Evolutionary conservation across 2,329 filamentous ascomycete species (phyloP), one percentile per base, ranked within the genome.

Genomic region (Epicoccum sorghinum): DNA sequence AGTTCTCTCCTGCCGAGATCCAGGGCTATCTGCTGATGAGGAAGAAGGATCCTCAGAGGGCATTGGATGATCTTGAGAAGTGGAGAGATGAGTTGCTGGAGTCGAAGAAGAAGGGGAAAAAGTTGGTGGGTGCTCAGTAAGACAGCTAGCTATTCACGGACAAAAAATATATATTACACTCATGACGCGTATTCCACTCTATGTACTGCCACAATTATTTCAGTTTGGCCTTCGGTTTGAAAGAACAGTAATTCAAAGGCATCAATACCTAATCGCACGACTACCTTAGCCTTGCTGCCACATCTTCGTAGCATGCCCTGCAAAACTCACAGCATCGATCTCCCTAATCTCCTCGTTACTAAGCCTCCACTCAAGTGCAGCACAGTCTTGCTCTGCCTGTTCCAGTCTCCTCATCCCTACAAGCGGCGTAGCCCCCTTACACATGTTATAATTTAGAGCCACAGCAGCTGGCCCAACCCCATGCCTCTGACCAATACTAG

Each of bases 1-100:
- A 61, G 6, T 81, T 83, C 52, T 79, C 78, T 13, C 82, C 80
- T 1, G 81, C 81, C 3, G 79, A 84, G 65, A 75, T 84, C 24
- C 80, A 83, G 63, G 80, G 79, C 4, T 82, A 80, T 59, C 67
- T 85, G 38, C 73, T 84, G 46, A 76, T 75, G 58, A 70, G 78
- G 54, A 82, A 82, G 70, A 80, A 79, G 53, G 76, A 79, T 42
- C 80, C 82, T 6, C 57, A 62, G n/a, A 67, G 73, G 44, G 80
- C 82, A n/a, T 61, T 83, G 22, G 70, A 71, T 27, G 70, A 76
- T 58, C 74, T 80, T 4, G 69, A 62, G 14, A 64, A 52, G 41
- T 84, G 80, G 80, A 67, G 66, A 13, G 47, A 50, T 18, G 47
- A 43, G 18, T 13, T 50, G n/a, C 4, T 50, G 33, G 47, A 50